phyloP scores from a whole-genome alignment of 1,284 basidiomycete genomes.

The Puccinia coronata region DNA sequence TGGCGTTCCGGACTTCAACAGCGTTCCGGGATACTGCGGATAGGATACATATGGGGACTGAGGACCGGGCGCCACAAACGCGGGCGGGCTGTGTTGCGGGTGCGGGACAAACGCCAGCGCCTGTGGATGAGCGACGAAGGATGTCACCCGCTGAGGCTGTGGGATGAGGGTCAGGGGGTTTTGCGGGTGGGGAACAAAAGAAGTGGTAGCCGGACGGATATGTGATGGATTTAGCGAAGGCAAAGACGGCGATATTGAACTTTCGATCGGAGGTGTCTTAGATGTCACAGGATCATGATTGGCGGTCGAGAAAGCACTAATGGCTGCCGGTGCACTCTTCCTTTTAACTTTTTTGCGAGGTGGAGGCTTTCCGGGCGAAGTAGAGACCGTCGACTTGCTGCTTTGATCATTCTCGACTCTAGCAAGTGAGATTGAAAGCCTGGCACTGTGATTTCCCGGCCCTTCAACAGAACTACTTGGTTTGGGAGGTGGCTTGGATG shows the following conservation, averaged over 20 bases:
- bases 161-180: conserved; percentile 21
- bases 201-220: neutral
- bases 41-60: neutral
- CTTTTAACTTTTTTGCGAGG: conserved; percentile 6
- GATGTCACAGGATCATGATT: neutral
- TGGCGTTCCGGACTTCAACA: neutral
- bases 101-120: neutral
- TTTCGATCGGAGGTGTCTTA: neutral
- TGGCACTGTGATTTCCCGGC: neutral
- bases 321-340: conserved; percentile 5
- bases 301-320: neutral
- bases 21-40: neutral
- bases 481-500: conserved; percentile 13
- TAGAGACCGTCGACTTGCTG: neutral
- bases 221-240: neutral
- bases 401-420: neutral
- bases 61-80: neutral
- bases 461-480: neutral
- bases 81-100: neutral
- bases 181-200: conserved; percentile 12
- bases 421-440: neutral
- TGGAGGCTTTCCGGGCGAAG: neutral
- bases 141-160: neutral
- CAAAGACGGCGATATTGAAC: neutral
- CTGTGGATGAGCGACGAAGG: conserved; percentile 7